Evolutionary conservation across 805 yeast genomes (phyloP).

Genomic region (Candida endomychidarum): DNA sequence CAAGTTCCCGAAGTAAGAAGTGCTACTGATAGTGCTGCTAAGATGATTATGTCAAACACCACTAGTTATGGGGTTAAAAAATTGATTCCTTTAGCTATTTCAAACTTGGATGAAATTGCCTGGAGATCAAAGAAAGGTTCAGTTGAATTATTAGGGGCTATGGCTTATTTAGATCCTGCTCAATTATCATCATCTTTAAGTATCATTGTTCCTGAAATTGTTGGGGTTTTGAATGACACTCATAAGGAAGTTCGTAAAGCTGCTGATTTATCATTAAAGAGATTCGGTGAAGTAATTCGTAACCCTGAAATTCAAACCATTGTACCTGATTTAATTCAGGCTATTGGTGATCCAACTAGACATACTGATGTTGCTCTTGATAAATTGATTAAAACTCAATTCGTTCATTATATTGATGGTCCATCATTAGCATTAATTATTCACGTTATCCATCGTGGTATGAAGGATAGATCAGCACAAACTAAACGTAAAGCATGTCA

Average conservation of each 20-base stretch:
- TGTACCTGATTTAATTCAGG: slow-evolving; percentile 83
- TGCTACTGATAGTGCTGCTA: slow-evolving; percentile 85
- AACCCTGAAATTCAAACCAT: slow-evolving; percentile 95
- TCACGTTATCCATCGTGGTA: slow-evolving; percentile 93
- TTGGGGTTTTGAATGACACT: slow-evolving; percentile 88
- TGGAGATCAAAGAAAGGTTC: slow-evolving; percentile 98
- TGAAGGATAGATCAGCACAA: slow-evolving; percentile 90
- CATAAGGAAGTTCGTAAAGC: slow-evolving; percentile 97
- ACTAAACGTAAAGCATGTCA: slow-evolving; percentile 94
- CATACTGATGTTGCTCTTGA: slow-evolving; percentile 87
- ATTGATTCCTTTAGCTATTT: slow-evolving; percentile 86
- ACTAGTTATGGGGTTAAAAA: slow-evolving; percentile 90
- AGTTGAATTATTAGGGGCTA: slow-evolving; percentile 91
- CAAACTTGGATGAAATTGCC: slow-evolving; percentile 80
- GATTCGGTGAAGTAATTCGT: slow-evolving; percentile 95
- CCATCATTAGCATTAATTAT: slow-evolving; percentile 94
- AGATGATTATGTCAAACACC: slow-evolving; percentile 83
- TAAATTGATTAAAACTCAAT: slow-evolving; percentile 82
- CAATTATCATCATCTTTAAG: slow-evolving; percentile 89
- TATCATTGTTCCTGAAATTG: slow-evolving; percentile 92
- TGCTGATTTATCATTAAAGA: slow-evolving; percentile 82
- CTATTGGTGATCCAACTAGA: slow-evolving; percentile 94
- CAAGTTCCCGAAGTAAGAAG: slow-evolving; percentile 79
- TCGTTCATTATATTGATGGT: slow-evolving; percentile 96
- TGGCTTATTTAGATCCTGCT: slow-evolving; percentile 96